A percentile compares a stretch with the other conserved stretches of the same genome.
phyloP scores from a whole-genome alignment of 2,329 filamentous ascomycete genomes.

The Chrysosporium queenslandicum region DNA sequence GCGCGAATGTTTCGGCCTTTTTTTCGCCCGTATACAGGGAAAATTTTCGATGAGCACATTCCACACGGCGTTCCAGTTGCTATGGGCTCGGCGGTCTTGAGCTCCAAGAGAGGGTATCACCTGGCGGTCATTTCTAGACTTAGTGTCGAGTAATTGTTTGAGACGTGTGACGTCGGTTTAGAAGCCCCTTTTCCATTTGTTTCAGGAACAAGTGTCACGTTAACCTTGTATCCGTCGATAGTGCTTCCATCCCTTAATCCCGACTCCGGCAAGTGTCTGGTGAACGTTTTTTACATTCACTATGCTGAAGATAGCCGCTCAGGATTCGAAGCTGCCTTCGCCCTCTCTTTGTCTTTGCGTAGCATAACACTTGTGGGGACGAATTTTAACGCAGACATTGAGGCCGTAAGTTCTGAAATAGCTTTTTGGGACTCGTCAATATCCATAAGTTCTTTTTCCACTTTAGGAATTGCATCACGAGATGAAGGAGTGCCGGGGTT shows the following conservation, averaged over 20 bases:
- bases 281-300: too few species aligned
- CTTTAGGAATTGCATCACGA: not conserved
- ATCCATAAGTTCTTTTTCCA: not conserved
- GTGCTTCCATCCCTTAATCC: too few species aligned
- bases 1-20: not conserved
- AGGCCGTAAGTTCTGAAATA: constrained; percentile 33
- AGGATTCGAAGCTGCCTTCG: not conserved
- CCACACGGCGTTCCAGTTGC: too few species aligned
- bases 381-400: constrained; percentile 38
- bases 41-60: too few species aligned
- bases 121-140: not conserved
- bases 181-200: too few species aligned
- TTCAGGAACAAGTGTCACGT: too few species aligned
- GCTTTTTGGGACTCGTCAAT: constrained; percentile 17
- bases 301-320: not conserved
- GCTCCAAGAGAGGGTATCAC: not conserved
- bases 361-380: constrained; percentile 35
- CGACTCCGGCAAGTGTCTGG: too few species aligned
- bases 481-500: not conserved
- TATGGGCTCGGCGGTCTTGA: too few species aligned
- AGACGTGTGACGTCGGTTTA: too few species aligned
- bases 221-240: too few species aligned
- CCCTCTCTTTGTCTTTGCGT: constrained; percentile 20
- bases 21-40: not conserved
- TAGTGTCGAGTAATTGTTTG: too few species aligned